Base-by-base conservation (phyloP, 1,284 basidiomycete species). In the Cryptococcus wingfieldii region DNA sequence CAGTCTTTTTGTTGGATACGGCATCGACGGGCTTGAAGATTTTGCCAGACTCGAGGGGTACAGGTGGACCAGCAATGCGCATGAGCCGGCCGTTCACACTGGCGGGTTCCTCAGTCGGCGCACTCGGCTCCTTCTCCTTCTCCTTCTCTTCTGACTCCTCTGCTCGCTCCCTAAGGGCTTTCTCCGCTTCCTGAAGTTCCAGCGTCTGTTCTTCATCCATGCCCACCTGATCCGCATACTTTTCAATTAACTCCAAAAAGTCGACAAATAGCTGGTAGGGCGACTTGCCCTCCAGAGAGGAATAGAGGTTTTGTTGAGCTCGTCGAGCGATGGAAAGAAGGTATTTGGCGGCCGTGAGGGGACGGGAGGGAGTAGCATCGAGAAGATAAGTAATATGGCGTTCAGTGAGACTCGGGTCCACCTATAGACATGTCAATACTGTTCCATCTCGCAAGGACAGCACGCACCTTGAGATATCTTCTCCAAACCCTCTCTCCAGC, bases 241-340 rank as follows among this genome's bases (percentile, higher is more conserved):
- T 84, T 72, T 98, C 94, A 37, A 90, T 88, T 4, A 98, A 84
- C 43, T 96, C 90, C 38, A 98, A 83, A 83, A 90, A 98, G 63
- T 97, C 91, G 57, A 87, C 84, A 25, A 98, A 84, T 3, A 98
- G 81, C 69, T 98, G 93, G 68, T 96, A 97, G 0, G 95, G 87
- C 62, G 92, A 95, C 79, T 98, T 98, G 48, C 88, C 90, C 68
- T 98, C 93, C 0, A 91, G 86, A 56, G 90, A 91, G 12, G 80
- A 81, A 72, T 96, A 98, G 53, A 87, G 84, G 34, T 92, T 93
- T 50, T 84, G 81, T 1, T 86, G 82, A 1, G 95, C 90, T 68
- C 88, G 87, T 50, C 91, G 82, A 9, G 91, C 90, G 39, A 98
- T 78, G 2, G 84, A 83, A 16, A 98, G 80, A 8, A 97, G 80